Base-by-base conservation (phyloP, 129 eudicot species). In the Escallonia rubra region DNA sequence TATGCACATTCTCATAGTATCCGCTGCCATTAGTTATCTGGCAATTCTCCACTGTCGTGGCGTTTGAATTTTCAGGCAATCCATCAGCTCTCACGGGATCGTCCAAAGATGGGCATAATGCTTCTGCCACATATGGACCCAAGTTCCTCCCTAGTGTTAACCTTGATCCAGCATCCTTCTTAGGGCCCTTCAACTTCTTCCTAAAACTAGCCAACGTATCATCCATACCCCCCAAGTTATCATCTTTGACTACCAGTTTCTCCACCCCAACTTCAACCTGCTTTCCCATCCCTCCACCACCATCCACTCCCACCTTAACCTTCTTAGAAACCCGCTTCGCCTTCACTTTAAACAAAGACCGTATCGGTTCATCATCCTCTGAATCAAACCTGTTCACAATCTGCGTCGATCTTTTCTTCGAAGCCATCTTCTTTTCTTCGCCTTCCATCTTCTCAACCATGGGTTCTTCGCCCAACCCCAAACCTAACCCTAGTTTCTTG, bases 161-260 rank as follows among this genome's bases (percentile, higher is more conserved):
- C 61, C 62, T 76, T 71, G 53, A 74, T 66, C 81, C 84, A 59
- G 68, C 56, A 48, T 82, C 82, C 78, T 86, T 88, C 71, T 80
- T 94, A 5, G 99, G 96, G 16, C 77, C 93, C 87, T 81, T 89
- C 81, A 94, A 77, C 68, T 87, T 94, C 87, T 85, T 94, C 83
- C 83, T 82, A 66, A 90, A 90, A 58, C 67, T 71, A 41, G 97
- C 99, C 79, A 94, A 83, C 34, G 99, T 94, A 67, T 89, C 99
- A 63, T 85, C 86, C 97, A 94, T 82, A 56, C 95, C 90, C 64
- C 84, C 95, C 50, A 83, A 73, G 56, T 85, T 96, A 72, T 76
- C 87, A 60, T 68, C 82, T 47, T 44, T 50, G 54, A 49, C 73
- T 72, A 43, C 76, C 40, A 66, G 11, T 45, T 59, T 70, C 13